Evolutionary conservation across 2,329 filamentous ascomycete species (phyloP), one percentile per base, ranked within the genome.

Genomic region (Aureobasidium pullulans): DNA sequence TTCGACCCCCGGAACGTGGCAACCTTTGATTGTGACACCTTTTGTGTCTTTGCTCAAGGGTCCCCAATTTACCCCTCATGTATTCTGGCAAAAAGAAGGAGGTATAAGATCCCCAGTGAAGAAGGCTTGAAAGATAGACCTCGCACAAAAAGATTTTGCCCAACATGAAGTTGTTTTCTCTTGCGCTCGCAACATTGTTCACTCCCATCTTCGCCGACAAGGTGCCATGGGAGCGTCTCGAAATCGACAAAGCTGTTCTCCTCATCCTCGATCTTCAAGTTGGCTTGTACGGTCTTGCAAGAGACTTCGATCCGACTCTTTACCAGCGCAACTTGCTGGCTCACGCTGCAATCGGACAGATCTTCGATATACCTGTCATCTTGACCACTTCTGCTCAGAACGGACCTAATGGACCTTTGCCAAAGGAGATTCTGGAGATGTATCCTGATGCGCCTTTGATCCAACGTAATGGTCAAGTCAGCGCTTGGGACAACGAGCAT

Each of bases 341-440:
- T 1, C 87, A 90, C 64, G 81, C 86, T 16, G 81, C 81, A 6
- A 69, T 90, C 1, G 87, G 82, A 59, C 81, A 84, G 57, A 73
- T 84, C 58, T 91, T 90, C 67, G 73, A 85, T 66, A 69, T 89
- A 3, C 87, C 88, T 5, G 82, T 86, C 6, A 77, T 92, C 61
- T 71, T 91, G 75, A 88, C 85, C 9, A 87, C 84, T 5, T 90
- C 86, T 6, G 84, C 86, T 4, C 80, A 90, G 66, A 59, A 9
- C 50, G 87, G 87, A 4, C 87, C 87, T 50, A 91, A 90, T 69
- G 87, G 88, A 1, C 83, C 81, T 1, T 74, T 90, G 1, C 84
- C 86, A 9, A 83, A 85, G 66, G 87, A 89, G 66, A 87, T 91
- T 62, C 69, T 81, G 5, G 78, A 84, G 11, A 80, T 85, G 81